Evolutionary conservation across 805 yeast species (phyloP), one percentile per base, ranked within the genome.

Genomic region (Lipomyces chichibuensis): DNA sequence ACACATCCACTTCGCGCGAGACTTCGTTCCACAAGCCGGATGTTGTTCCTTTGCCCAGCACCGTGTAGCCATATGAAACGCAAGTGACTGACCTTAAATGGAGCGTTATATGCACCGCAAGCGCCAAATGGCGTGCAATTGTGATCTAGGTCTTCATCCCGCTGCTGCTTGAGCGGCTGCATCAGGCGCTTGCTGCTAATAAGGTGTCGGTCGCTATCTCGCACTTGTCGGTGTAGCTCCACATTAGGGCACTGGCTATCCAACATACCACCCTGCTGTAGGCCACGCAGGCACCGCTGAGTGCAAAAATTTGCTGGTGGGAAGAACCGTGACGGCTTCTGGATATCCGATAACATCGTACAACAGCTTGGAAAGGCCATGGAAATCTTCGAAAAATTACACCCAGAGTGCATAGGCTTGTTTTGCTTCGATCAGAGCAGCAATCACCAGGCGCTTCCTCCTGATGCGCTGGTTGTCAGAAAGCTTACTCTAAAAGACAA

Each of bases 1-100:
- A 52, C 25, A 52, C 25, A 14, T 52, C 55, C 27, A 13, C 55
- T 52, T 52, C 55, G 32, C 55, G 55, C 32, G 29, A 52, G 29
- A 23, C 32, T n/a, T 25, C 55, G 7, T n/a, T 52, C 55, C 55
- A 52, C 17, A 52, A 29, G 20, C 32, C 17, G 20, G 55, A 52
- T 52, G 56, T 53, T 29, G 56, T 27, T 29, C 56, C 56, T 33
- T 53, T 53, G 17, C 56, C 56, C 2, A 53, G 33, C 56, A 53
- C 56, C 29, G 56, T 53, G 33, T 53, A 53, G 33, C 56, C 56
- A 53, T 53, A 53, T 53, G 29, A 3, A 25, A 29, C 56, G 33
- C 56, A 53, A 17, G 56, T 53, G n/a, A 9, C 52, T 46, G n/a
- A 53, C n/a, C 33, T 53, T 53, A 53, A 53, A 53, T 29, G 33